phyloP scores from a whole-genome alignment of 2,329 filamentous ascomycete genomes.

The Rhytidhysteron rufulum region DNA sequence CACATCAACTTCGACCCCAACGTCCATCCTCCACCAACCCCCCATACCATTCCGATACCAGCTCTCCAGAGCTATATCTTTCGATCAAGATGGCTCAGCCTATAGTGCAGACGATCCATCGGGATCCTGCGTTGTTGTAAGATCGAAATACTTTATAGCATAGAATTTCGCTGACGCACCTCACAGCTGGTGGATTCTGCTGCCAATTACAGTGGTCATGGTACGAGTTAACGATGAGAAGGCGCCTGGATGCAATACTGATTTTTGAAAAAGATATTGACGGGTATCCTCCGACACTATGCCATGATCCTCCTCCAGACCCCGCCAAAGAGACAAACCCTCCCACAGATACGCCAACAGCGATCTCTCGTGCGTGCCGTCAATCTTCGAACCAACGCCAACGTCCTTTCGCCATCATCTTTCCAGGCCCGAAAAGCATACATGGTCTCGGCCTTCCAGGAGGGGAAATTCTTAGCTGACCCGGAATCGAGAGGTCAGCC shows the following conservation, averaged over 20 bases:
- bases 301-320: constrained; percentile 85
- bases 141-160: constrained; percentile 24
- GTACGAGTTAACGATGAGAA: constrained; percentile 40
- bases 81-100: constrained; percentile 75
- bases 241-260: constrained; percentile 7
- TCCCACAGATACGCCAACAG: constrained; percentile 77
- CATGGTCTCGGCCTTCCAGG: constrained; percentile 76
- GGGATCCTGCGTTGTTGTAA: constrained; percentile 97
- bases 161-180: constrained; percentile 16
- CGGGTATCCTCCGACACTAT: constrained; percentile 93
- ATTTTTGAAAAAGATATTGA: constrained; percentile 63
- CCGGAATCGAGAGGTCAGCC: constrained; percentile 82
- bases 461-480: constrained; percentile 83
- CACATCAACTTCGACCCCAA: constrained; percentile 14
- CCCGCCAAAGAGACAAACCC: constrained; percentile 76
- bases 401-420: constrained; percentile 70
- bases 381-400: constrained; percentile 76
- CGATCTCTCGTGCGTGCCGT: constrained; percentile 77
- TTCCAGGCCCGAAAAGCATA: constrained; percentile 79
- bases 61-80: too few relatives aligned
- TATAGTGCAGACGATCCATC: constrained; percentile 88
- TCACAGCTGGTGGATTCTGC: constrained; percentile 93
- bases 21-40: constrained; percentile 12
- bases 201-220: constrained; percentile 98
- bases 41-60: too few relatives aligned